Percentiles rank a stretch among this genome's conserved stretches.
Evolutionary conservation across 1,284 basidiomycete species (phyloP).

Genomic region (Ceratobasidium sp.): DNA sequence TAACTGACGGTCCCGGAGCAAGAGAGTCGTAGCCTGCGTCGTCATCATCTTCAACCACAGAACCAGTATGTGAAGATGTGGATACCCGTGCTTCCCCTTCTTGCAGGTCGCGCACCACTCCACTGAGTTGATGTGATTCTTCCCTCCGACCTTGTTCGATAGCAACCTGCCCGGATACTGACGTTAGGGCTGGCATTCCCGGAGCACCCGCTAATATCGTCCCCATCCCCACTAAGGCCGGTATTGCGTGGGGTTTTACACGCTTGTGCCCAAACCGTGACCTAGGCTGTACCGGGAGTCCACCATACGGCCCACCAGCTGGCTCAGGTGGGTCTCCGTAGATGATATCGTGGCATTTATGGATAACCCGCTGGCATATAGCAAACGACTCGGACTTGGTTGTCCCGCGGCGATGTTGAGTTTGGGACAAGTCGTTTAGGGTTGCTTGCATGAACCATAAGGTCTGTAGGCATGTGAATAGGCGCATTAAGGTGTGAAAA

Average conservation of each 20-base stretch:
- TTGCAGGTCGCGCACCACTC: slow-evolving; percentile 29
- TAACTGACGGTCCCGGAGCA: slow-evolving; percentile 27
- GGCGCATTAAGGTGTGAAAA: slow-evolving; percentile 1
- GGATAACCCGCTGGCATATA: slow-evolving; percentile 90
- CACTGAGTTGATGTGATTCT: slow-evolving; percentile 52
- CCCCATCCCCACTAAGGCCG: slow-evolving; percentile 85
- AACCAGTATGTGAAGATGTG: slow-evolving; percentile 35
- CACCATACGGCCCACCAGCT: slow-evolving; percentile 62
- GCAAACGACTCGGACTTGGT: slow-evolving; percentile 78
- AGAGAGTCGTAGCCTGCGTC: slow-evolving; percentile 50
- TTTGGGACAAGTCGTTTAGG: slow-evolving; percentile 78
- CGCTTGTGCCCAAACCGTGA: slow-evolving; percentile 63
- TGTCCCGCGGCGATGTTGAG: slow-evolving; percentile 48
- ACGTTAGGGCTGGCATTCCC: slow-evolving; percentile 75
- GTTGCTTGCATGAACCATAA: slow-evolving; percentile 98
- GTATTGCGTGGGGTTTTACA: slow-evolving; percentile 72
- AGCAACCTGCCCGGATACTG: slow-evolving; percentile 79
- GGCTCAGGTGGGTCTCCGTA: slow-evolving; percentile 84
- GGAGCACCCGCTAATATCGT: slow-evolving; percentile 77
- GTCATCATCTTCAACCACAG: slow-evolving; percentile 51
- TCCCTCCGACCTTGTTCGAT: slow-evolving; percentile 84
- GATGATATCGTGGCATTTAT: slow-evolving; percentile 95
- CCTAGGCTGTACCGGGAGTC: slow-evolving; percentile 59
- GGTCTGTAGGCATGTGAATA: slow-evolving; percentile 62
- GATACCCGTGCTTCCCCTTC: slow-evolving; percentile 24